Evolutionary conservation across 306 rosid genomes (phyloP), one percentile per base, ranked within the genome.

Genomic region (Malus sylvestris): DNA sequence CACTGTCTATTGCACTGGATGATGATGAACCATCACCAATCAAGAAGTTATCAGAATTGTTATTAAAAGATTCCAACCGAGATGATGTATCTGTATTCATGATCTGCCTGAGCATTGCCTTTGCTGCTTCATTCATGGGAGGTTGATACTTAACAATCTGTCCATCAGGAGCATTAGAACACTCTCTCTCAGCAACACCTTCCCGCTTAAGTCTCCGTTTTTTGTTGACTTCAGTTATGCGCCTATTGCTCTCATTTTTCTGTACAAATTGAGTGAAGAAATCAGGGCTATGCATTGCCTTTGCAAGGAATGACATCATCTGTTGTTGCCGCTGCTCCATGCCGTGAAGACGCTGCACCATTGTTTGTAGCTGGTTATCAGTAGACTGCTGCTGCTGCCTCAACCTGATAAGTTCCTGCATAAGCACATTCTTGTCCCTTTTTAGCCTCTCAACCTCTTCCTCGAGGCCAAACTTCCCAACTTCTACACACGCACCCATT

Each of bases 361-460:
- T 92, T 70, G 96, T 23, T 83, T 95, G 99, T 83, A 95, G 82
- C 87, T 92, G 97, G 88, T 42, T 85, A 84, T 95, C 99, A 68
- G 99, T 95, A 70, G 92, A 40, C 83, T 95, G 99, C 84, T 95
- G 99, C 86, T 95, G 99, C 92, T 92, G 99, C 81, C 97, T 95
- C 85, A 95, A 62, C 86, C 97, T 85, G 72, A 95, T 97, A 83
- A 95, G 97, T 85, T 95, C 97, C 81, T 92, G 97, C 99, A 95
- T 92, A 23, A 95, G 92, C 66, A 95, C 99, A 84, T 89, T 95
- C 87, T 95, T 95, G 85, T 95, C 99, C 84, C 97, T 88, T 83
- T 95, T 92, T 75, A 95, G 97, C 84, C 88, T 85, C 86, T 92
- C 99, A 72, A 95, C 96, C 88, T 95, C 99, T 85, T 95, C 99